phyloP scores from a whole-genome alignment of 176 grass and related monocot species.

The Dendrocalamus sinicus region DNA sequence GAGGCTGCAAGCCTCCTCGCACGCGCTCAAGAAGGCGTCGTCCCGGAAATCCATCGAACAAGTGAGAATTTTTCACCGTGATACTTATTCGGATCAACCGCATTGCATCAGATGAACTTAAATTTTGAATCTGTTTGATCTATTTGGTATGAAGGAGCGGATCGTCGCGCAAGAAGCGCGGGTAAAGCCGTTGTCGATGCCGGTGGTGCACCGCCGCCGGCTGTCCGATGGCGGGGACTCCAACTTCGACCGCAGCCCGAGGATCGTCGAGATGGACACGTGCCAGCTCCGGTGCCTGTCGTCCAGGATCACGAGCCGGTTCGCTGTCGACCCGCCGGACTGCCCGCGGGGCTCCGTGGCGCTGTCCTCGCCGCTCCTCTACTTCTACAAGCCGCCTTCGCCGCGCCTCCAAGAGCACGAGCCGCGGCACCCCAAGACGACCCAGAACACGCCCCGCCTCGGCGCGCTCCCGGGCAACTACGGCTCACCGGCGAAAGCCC shows the following conservation, averaged over 20 bases:
- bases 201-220: conserved; percentile 49
- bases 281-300: conserved; percentile 59
- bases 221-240: conserved; percentile 57
- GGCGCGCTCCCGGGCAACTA: conserved; percentile 8
- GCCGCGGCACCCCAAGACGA: conserved; percentile 46
- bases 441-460: conserved; percentile 65
- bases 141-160: conserved; percentile 47
- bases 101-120: not conserved
- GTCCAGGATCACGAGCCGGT: conserved; percentile 47
- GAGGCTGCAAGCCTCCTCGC: conserved; percentile 57
- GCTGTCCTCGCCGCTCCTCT: conserved; percentile 34
- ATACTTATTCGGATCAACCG: not conserved
- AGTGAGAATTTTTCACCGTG: not conserved
- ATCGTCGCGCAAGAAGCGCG: conserved; percentile 2
- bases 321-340: conserved; percentile 17
- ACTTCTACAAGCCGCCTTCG: conserved; percentile 42
- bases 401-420: conserved; percentile 28
- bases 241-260: conserved; percentile 60
- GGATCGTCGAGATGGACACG: conserved; percentile 94
- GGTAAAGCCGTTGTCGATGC: not conserved
- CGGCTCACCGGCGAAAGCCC: conserved; percentile 52
- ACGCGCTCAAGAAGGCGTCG: conserved; percentile 5
- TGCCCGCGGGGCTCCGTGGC: not conserved
- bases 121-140: not conserved
- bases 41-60: conserved; percentile 53